Evolutionary conservation across 495 filamentous ascomycete species (phyloP).

Genomic region (Neurospora sp.): DNA sequence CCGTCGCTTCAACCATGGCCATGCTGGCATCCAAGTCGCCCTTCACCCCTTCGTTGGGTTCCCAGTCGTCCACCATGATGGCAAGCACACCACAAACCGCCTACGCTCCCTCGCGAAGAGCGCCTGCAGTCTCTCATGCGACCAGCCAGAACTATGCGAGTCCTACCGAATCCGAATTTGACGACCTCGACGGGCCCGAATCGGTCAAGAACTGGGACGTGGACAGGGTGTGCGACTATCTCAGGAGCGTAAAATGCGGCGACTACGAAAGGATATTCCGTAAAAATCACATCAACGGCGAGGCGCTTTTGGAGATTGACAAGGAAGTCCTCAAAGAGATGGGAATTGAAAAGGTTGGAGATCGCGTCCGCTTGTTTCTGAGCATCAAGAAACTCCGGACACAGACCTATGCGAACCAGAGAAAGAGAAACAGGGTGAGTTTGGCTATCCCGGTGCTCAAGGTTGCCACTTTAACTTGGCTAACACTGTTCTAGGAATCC

Average conservation of each 20-base stretch:
- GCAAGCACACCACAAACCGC: conserved; percentile 39
- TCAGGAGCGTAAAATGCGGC: conserved; percentile 78
- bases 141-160: conserved; percentile 63
- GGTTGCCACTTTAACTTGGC: conserved; percentile 14
- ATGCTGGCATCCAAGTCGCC: conserved; percentile 82
- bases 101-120: conserved; percentile 45
- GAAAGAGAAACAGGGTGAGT: conserved; percentile 76
- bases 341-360: conserved; percentile 95
- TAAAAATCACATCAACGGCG: conserved; percentile 91
- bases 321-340: conserved; percentile 94
- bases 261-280: conserved; percentile 90
- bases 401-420: conserved; percentile 71
- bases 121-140: conserved; percentile 40
- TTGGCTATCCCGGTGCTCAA: conserved; percentile 20
- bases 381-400: conserved; percentile 87
- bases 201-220: conserved; percentile 77
- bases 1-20: conserved; percentile 44
- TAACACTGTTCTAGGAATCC: conserved; percentile 46
- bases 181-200: conserved; percentile 52
- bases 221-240: conserved; percentile 79
- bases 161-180: conserved; percentile 92
- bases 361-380: conserved; percentile 87
- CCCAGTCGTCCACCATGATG: conserved; percentile 43
- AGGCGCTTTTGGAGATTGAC: conserved; percentile 93
- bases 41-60: conserved; percentile 55